A percentile compares a stretch with the other conserved stretches of the same genome.
Evolutionary conservation across 2,329 filamentous ascomycete genomes (phyloP).

Genomic region (Chaetomium globosum): DNA sequence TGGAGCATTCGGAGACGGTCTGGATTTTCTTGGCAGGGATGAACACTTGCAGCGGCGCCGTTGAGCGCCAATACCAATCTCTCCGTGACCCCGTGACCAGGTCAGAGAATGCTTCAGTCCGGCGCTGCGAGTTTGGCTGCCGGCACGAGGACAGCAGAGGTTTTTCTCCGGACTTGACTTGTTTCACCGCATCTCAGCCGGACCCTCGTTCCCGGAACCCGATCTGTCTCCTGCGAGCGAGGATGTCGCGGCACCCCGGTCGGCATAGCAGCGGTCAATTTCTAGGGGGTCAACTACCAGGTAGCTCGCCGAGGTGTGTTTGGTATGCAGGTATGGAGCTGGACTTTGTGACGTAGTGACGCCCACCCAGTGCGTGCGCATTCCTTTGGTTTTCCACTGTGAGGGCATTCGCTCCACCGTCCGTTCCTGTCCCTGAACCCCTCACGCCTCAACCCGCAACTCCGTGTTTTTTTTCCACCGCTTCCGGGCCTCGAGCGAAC

Average conservation of each 20-base stretch:
- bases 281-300: neutral
- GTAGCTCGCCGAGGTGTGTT: no score
- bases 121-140: conserved; percentile 12
- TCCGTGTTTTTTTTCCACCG: conserved; percentile 10
- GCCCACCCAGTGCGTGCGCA: neutral
- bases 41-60: conserved; percentile 22
- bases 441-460: neutral
- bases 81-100: conserved; percentile 32
- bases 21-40: conserved; percentile 33
- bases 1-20: conserved; percentile 12
- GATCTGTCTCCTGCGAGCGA: neutral
- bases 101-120: conserved; percentile 6
- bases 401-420: neutral
- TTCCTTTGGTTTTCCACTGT: neutral
- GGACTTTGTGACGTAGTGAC: conserved; percentile 13
- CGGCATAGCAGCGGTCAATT: conserved; percentile 32
- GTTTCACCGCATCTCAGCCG: conserved; percentile 17
- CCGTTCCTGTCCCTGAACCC: neutral
- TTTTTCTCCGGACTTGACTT: conserved; percentile 23
- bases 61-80: conserved; percentile 25
- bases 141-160: conserved; percentile 37
- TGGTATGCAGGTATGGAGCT: neutral
- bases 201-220: conserved; percentile 17
- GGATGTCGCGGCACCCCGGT: conserved; percentile 1
- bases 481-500: conserved; percentile 8